phyloP scores from a whole-genome alignment of 371 early-diverging fungal species.

The Apophysomyces variabilis region DNA sequence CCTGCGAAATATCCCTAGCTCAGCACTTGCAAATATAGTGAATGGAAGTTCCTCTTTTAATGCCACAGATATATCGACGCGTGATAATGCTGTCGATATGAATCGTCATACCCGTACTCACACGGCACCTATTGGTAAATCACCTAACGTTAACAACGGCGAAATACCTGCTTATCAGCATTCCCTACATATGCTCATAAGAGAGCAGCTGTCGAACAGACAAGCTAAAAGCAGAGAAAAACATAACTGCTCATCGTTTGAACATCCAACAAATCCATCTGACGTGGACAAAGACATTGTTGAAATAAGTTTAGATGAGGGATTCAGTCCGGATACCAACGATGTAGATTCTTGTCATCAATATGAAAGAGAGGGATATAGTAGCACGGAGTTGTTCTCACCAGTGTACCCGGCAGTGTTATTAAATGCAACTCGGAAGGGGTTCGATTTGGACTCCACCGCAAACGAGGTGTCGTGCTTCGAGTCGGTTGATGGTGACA shows the following conservation, averaged over 20 bases:
- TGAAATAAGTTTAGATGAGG: slow-evolving; percentile 38
- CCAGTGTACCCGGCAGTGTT: slow-evolving; percentile 42
- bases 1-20: slow-evolving; percentile 33
- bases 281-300: slow-evolving; percentile 47
- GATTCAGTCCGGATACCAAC: not conserved
- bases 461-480: not conserved
- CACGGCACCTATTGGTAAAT: not conserved
- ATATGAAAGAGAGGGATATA: not conserved
- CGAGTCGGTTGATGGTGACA: slow-evolving; percentile 1
- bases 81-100: not conserved
- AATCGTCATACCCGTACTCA: slow-evolving; percentile 4
- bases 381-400: not conserved
- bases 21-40: slow-evolving; percentile 36
- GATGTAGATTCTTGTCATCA: slow-evolving; percentile 26
- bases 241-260: slow-evolving; percentile 19
- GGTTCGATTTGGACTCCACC: not conserved
- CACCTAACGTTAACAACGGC: slow-evolving; percentile 4
- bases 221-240: slow-evolving; percentile 21
- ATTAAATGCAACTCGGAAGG: slow-evolving; percentile 22
- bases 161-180: slow-evolving; percentile 35
- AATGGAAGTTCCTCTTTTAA: slow-evolving; percentile 33
- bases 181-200: slow-evolving; percentile 36
- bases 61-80: slow-evolving; percentile 20
- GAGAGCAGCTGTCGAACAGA: slow-evolving; percentile 33
- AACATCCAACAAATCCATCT: slow-evolving; percentile 1